Evolutionary conservation across 495 filamentous ascomycete species (phyloP), one percentile per base, ranked within the genome.

Genomic region (Cercophora sp.): DNA sequence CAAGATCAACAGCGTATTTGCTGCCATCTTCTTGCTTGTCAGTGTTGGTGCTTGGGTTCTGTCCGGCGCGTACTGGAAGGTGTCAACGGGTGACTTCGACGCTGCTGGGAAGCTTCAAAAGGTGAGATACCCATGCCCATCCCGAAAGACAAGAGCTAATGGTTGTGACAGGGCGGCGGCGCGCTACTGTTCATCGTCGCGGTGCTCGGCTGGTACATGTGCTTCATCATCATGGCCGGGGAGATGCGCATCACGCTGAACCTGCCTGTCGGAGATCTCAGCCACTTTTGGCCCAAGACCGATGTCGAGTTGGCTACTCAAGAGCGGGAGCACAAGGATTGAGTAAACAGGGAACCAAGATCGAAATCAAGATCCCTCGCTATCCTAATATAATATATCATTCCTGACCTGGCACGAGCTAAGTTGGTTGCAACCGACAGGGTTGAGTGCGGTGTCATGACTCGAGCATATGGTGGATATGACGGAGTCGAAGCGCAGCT

Each of bases 181-280:
- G 76, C 75, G 13, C 43, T 76, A 9, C 42, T 78, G 34, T 79
- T 82, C 48, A 61, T 79, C 5, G 73, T 79, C 18, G 76, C 73
- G 0, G 19, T 71, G 0, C 53, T 82, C 27, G 77, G 78, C 3
- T 82, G 74, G 73, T 80, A 80, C 51, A 78, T 80, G 70, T 73
- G 70, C 35, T 72, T 80, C 42, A 71, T 76, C 19, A 76, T 76
- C 53, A 77, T 81, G 76, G 74, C 74, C 0, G 75, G 70, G 8
- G 77, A 81, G 65, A 79, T 80, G 77, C 65, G 79, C n/a, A 72
- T 80, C 47, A 69, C 69, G 0, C 39, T 81, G 44, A 76, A 70
- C 9, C 64, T 81, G 6, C 78, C 77, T 0, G 77, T 81, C 9
- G 76, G 78, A 13, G 79, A 80, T 42, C 62, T 81, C 6, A 78